Conservation (phyloP, 208 protist genomes). For the Acanthamoeba lenticulata region DNA sequence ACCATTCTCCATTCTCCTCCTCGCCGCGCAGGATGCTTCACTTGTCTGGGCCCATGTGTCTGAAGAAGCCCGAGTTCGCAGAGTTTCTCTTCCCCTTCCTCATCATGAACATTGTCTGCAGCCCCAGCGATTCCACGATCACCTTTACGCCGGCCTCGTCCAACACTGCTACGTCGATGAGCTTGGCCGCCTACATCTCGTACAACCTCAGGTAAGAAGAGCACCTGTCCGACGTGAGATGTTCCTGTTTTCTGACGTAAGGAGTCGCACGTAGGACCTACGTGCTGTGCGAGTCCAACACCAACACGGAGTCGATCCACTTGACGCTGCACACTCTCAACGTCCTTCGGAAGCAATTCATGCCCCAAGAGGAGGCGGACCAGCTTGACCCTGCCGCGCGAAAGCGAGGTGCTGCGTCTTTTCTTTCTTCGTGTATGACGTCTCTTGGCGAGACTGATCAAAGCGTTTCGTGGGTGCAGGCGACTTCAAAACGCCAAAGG, state of each 20-base stretch:
- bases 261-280: conserved; percentile 1
- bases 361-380: not conserved
- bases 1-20: not conserved
- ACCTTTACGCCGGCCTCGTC: not conserved
- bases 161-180: not conserved
- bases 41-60: conserved; percentile 60
- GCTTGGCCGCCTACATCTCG: conserved; percentile 39
- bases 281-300: conserved; percentile 39
- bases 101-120: conserved; percentile 53
- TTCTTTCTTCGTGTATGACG: not conserved
- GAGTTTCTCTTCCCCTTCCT: conserved; percentile 70
- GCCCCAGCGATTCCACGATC: not conserved
- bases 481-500: not conserved
- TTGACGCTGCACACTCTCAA: conserved; percentile 46
- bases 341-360: conserved; percentile 62
- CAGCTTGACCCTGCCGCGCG: not conserved
- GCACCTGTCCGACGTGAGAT: too few relatives aligned
- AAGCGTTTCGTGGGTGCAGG: not conserved
- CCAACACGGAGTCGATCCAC: conserved; percentile 50
- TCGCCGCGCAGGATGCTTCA: conserved; percentile 6
- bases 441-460: not conserved
- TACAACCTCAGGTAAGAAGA: conserved; percentile 15
- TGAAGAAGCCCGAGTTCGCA: conserved; percentile 68
- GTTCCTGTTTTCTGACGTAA: too few relatives aligned
- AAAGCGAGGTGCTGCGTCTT: not conserved